Base-by-base conservation (phyloP, 352 stramenopile species). In the Globisporangium rhizosaccharum region DNA sequence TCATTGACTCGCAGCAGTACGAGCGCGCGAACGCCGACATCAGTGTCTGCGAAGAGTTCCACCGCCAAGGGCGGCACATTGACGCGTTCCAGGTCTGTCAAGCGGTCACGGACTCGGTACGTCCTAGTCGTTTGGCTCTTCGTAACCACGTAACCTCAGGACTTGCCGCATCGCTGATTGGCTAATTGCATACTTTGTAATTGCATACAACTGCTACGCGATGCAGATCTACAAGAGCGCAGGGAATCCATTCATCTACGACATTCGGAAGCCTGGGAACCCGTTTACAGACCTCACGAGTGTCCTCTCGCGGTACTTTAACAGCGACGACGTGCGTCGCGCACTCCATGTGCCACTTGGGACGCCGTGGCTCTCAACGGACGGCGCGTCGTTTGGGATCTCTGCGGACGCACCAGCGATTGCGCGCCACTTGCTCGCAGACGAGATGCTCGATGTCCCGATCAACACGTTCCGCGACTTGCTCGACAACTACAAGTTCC, bases 1-100 rank as follows among this genome's bases (percentile, higher is more conserved):
- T 93, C 45, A 91, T 93, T 55, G 84, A 93, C 66, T 88, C 79
- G 47, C 79, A 93, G 67, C 72, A 91, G 70, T 93, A 89, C 58
- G 76, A 88, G 60, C 57, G 82, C 46, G 79, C 82, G 42, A 89
- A 90, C 51, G 71, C 62, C 3, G 77, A 87, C 46, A 90, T 93
- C 55, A 90, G 79, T 26, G 59, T 82, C 5, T 93, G 84, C 39
- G 84, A 90, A 47, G 76, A 91, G 57, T 72, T 88, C 45, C 79
- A 91, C 47, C 76, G 81, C 49, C 74, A 90, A 62, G 80, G 84
- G 0, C 78, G 77, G 26, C 78, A 90, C 25, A 64, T 92, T 23
- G 84, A 93, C 42, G 84, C 84, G 8, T 89, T 91, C 56, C 58
- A 76, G 12, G 68, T 89, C 33, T 93, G 84, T 51, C 79, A 87